phyloP scores from a whole-genome alignment of 345 rosid species.

The Salix exigua region DNA sequence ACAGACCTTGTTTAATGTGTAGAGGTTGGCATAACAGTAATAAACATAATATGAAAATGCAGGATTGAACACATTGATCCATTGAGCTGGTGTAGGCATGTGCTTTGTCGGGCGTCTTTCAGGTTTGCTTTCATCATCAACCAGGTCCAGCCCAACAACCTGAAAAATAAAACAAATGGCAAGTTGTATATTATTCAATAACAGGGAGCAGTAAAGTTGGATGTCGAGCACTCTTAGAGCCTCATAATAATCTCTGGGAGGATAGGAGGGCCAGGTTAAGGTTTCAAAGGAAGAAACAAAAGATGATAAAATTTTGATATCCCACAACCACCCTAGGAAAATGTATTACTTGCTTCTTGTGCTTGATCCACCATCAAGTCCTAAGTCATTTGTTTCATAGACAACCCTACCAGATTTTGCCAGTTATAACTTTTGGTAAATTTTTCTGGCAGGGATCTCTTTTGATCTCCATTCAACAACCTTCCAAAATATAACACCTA shows the following conservation, averaged over 20 bases:
- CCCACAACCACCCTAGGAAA: not conserved
- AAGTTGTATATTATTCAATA: not conserved
- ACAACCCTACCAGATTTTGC: not conserved
- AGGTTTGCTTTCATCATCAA: constrained; percentile 99
- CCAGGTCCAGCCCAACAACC: constrained; percentile 99
- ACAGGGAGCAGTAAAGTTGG: not conserved
- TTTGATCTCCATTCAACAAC: not conserved
- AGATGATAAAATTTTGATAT: not conserved
- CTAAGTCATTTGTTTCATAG: not conserved
- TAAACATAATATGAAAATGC: constrained; percentile 91
- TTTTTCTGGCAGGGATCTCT: not conserved
- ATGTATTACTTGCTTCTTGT: not conserved
- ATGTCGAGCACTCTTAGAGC: not conserved
- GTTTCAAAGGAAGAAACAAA: not conserved
- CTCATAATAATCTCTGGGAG: not conserved
- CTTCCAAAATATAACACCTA: not conserved
- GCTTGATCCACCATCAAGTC: not conserved
- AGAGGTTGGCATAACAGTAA: constrained; percentile 93
- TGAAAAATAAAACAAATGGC: constrained; percentile 30
- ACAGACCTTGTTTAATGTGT: constrained; percentile 85
- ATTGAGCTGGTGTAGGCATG: constrained; percentile 99
- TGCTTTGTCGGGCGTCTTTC: constrained; percentile 99
- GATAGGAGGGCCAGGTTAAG: not conserved
- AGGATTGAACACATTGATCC: constrained; percentile 97
- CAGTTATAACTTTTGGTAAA: not conserved